These are phyloP conservation scores for Raffaelea deltoideospora DNA, from an alignment of 2,329 filamentous ascomycete genomes.

Conservation along the genomic window DNA sequence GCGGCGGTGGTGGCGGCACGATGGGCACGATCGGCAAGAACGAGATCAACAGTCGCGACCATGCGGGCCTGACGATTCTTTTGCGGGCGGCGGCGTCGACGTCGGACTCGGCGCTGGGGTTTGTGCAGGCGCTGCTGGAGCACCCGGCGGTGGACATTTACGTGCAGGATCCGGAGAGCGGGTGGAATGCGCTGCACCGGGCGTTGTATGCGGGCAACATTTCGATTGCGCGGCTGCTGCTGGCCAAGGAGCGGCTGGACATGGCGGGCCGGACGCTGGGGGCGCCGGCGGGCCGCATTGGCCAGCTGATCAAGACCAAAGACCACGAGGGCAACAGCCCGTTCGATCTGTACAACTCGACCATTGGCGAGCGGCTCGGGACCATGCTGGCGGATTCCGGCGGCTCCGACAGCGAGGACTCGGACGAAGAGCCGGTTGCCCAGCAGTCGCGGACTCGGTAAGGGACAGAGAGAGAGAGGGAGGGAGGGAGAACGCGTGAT, in stretches of 20 bases:
- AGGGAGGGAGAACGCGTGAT: neutral
- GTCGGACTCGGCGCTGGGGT: slow-evolving; percentile 51
- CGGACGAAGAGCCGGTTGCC: neutral
- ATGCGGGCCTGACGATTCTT: slow-evolving; percentile 66
- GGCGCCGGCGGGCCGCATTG: slow-evolving; percentile 44
- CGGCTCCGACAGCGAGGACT: neutral
- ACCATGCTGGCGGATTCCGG: slow-evolving; percentile 17
- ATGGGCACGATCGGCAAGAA: slow-evolving; percentile 30
- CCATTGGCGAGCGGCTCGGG: slow-evolving; percentile 64
- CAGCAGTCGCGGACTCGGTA: neutral
- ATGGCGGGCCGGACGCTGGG: slow-evolving; percentile 42
- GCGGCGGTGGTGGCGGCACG: slow-evolving; percentile 21
- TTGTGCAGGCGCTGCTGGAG: slow-evolving; percentile 66
- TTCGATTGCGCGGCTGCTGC: slow-evolving; percentile 65
- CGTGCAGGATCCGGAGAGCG: slow-evolving; percentile 75
- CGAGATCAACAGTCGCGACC: slow-evolving; percentile 76
- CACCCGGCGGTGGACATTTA: slow-evolving; percentile 78
- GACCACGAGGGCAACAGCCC: slow-evolving; percentile 90
- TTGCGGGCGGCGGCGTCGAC: slow-evolving; percentile 71
- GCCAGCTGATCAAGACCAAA: slow-evolving; percentile 82
- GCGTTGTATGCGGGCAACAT: slow-evolving; percentile 84
- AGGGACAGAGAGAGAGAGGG: neutral
- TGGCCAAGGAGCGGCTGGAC: slow-evolving; percentile 62
- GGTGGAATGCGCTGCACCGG: slow-evolving; percentile 89
- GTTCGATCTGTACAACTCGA: slow-evolving; percentile 82